These are phyloP conservation scores for Fusarium cicatricum DNA, from an alignment of 2,329 filamentous ascomycete genomes.

Conservation along the genomic window DNA sequence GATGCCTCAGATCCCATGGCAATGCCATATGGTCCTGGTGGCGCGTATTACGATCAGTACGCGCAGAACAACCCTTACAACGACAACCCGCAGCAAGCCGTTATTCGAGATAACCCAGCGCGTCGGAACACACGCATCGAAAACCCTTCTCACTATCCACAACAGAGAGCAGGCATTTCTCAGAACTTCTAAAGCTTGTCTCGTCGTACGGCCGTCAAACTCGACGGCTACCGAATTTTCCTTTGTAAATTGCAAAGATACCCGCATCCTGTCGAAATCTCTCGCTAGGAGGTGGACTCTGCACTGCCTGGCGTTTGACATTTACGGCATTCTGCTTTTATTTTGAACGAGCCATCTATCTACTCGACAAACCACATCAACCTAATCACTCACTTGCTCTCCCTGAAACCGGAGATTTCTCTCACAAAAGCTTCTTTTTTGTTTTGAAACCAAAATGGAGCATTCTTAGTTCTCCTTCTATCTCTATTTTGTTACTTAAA, in stretches of 20 bases:
- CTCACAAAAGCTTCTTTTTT: not conserved
- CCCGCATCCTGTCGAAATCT: constrained; percentile 40
- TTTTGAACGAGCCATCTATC: not conserved
- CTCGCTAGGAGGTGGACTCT: constrained; percentile 41
- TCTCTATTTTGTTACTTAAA: constrained; percentile 1
- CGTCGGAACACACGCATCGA: constrained; percentile 95
- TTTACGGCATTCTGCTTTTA: constrained; percentile 31
- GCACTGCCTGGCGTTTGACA: constrained; percentile 31
- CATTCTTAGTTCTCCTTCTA: constrained; percentile 4
- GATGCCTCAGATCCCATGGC: constrained; percentile 67
- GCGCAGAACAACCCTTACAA: constrained; percentile 64
- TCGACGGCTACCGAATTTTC: constrained; percentile 25
- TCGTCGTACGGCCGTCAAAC: constrained; percentile 1
- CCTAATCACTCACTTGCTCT: constrained; percentile 31
- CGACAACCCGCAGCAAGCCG: constrained; percentile 60
- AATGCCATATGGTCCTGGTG: constrained; percentile 56
- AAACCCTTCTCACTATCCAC: constrained; percentile 86
- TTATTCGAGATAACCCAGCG: constrained; percentile 93
- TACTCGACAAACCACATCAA: not conserved
- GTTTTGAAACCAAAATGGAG: constrained; percentile 12
- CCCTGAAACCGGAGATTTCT: not conserved
- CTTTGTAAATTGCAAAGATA: constrained; percentile 38
- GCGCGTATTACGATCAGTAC: constrained; percentile 67
- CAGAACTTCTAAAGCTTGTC: constrained; percentile 83
- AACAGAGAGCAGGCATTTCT: constrained; percentile 93